Base-by-base conservation (phyloP, 148 eudicot species). In the Hydrangea macrophylla region DNA sequence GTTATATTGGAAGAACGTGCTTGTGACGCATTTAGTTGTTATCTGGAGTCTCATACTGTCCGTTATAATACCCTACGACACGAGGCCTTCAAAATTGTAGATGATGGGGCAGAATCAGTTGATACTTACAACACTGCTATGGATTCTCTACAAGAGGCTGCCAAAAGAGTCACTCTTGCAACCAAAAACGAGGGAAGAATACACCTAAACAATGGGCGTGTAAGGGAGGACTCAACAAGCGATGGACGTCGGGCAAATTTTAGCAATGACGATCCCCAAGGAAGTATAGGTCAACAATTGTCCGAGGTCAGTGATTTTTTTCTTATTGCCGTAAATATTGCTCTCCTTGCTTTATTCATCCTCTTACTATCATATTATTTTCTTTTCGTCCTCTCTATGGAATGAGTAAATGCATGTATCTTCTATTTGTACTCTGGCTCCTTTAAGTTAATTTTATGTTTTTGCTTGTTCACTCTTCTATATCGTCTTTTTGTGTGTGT, bases 31-130 rank as follows among this genome's bases (percentile, higher is more conserved):
- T 79, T 70, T 42, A 73, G 69, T 67, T 69, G 73, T 76, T 84
- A 84, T 60, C 68, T 84, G 61, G 88, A 84, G 62, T 84, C 88
- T 18, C 85, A 84, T 42, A 84, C 79, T 63, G 83, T 81, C 44
- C 64, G 88, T 54, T 84, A 76, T 72, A 84, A 79, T 76, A 78
- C 76, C 7, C 72, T 84, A 61, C 78, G 88, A 11, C 88, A 79
- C 32, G 79, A 76, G 65, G 85, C 88, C 42, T 76, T 81, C 60
- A 84, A 79, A 79, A 76, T 84, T 68, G 85, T 79, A 31, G 81
- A 79, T 42, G 79, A 76, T 65, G 88, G 83, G 60, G 88, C 81
- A 55, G 83, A 81, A 58, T 73, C 83, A 17, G 64, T 64, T 7
- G 83, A 81, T 2, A 48, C 83, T 31, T 84, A 81, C 65, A 79